These are phyloP conservation scores for Annona cherimola DNA, from an alignment of 164 flowering plant genomes.

Conservation along the genomic window DNA sequence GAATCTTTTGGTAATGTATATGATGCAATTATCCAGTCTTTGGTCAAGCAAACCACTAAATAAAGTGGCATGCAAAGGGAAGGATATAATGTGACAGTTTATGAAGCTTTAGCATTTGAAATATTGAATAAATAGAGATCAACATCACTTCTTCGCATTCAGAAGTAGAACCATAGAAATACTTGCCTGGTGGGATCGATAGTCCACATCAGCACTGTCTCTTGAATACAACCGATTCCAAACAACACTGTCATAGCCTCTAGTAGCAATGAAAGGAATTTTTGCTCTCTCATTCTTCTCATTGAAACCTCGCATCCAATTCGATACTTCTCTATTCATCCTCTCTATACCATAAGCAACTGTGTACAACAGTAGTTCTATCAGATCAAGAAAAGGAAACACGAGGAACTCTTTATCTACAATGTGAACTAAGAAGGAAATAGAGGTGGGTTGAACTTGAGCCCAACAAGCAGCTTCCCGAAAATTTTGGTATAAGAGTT, in stretches of 20 bases:
- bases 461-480: too few relatives aligned
- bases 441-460: too few relatives aligned
- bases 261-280: constrained; percentile 78
- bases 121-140: background rate
- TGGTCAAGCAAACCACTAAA: background rate
- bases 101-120: background rate
- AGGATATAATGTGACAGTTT: background rate
- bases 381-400: constrained; percentile 7
- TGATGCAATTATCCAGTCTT: background rate
- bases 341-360: constrained; percentile 86
- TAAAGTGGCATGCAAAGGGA: background rate
- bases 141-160: background rate
- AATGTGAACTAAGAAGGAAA: background rate
- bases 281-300: constrained; percentile 30
- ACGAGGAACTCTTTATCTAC: background rate
- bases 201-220: constrained; percentile 50
- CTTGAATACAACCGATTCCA: constrained; percentile 92
- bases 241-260: constrained; percentile 95
- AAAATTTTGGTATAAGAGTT: too few relatives aligned
- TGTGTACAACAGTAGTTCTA: constrained; percentile 32
- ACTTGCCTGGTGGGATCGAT: constrained; percentile 57
- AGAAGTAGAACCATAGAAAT: background rate
- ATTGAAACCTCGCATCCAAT: constrained; percentile 71
- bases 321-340: constrained; percentile 78
- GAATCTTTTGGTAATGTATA: too few relatives aligned